Conservation (phyloP, 805 yeast species). For the Kurtzmaniella cleridarum region DNA sequence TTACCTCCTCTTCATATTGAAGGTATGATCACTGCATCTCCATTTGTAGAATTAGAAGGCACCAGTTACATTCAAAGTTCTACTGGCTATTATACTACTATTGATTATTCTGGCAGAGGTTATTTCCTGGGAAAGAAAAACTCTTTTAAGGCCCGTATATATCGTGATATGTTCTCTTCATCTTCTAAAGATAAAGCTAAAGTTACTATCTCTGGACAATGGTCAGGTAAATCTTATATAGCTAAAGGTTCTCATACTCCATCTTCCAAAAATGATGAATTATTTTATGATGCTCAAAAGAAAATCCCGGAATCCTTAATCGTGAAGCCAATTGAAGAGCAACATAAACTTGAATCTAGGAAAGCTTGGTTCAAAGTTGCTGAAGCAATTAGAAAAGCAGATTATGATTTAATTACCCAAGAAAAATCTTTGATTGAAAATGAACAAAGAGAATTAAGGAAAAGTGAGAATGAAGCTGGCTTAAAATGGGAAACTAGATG, state of each 20-base stretch:
- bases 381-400: constrained; percentile 70
- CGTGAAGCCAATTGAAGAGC: constrained; percentile 81
- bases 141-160: constrained; percentile 81
- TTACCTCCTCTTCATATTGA: constrained; percentile 93
- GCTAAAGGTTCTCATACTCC: constrained; percentile 49
- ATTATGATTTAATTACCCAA: constrained; percentile 67
- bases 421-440: constrained; percentile 80
- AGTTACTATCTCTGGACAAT: constrained; percentile 83
- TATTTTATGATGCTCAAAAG: constrained; percentile 60
- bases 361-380: constrained; percentile 90
- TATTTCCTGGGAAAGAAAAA: constrained; percentile 94
- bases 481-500: constrained; percentile 74
- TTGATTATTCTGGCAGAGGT: constrained; percentile 89
- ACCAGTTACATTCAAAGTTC: constrained; percentile 79
- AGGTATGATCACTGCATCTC: constrained; percentile 85
- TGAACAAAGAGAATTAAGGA: constrained; percentile 77
- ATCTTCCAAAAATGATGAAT: constrained; percentile 37
- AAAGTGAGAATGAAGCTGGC: constrained; percentile 62
- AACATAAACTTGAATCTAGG: constrained; percentile 77
- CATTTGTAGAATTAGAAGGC: constrained; percentile 92
- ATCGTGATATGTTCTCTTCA: constrained; percentile 44
- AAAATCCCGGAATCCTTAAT: constrained; percentile 47
- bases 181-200: constrained; percentile 56
- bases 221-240: constrained; percentile 76
- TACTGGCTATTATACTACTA: constrained; percentile 63